Evolutionary conservation across 176 grass and related monocot species (phyloP), one percentile per base, ranked within the genome.

Genomic region (Hordeum marinum): DNA sequence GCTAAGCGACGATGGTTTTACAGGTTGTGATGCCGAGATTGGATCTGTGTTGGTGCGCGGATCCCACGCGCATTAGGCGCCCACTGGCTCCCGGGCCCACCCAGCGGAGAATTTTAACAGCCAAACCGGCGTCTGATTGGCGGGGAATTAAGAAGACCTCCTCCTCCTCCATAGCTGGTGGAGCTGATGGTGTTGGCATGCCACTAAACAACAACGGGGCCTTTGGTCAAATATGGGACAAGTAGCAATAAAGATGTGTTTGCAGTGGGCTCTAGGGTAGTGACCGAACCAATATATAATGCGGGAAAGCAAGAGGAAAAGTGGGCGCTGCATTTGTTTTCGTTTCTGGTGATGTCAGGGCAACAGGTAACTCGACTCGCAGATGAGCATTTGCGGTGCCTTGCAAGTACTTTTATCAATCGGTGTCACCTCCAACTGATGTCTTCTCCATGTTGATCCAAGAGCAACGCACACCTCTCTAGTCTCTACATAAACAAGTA

Each of bases 281-380:
- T 84, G 89, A 91, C 81, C n/a, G 63, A 91, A 91, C 41, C 63
- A 87, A 64, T 84, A 84, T 84, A 70, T 35, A 52, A 87, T 57
- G 42, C 23, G 80, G 52, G 14, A 87, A 81, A 85, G 81, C 27
- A 27, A 55, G 76, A 54, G 52, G 45, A 73, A 76, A 84, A 76
- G 76, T 58, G 89, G 40, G 54, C 66, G 36, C 20, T 77, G 29
- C 85, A 81, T 76, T 81, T 84, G 13, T 76, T 84, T 80, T 84
- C 63, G 48, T 80, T 32, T 62, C 1, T 42, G 20, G 42, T 84
- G 85, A 91, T 85, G 81, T 81, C 85, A 91, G 73, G 68, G 54
- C 54, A 23, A 57, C 52, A 7, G 48, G 15, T 52, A 52, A 7
- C 48, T 52, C 41, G 29, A 59, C 81, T 81, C 81, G 84, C 24